Base-by-base conservation (phyloP, 2,329 filamentous ascomycete genomes). In the Diplocarpon mali region DNA sequence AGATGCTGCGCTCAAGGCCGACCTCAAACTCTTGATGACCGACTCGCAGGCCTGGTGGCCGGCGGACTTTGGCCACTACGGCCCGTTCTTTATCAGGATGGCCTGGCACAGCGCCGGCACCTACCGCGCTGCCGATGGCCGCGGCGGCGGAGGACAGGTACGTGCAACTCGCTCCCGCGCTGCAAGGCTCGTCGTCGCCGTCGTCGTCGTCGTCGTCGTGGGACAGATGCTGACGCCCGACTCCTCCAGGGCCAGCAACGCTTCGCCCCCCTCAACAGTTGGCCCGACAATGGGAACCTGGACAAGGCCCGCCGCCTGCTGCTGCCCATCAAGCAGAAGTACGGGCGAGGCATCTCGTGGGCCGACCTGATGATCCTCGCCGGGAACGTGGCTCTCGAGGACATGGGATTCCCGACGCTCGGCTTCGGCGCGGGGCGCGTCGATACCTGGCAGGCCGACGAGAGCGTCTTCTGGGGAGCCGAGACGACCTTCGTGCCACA, bases 311-410 rank as follows among this genome's bases (percentile, higher is more conserved):
- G 75, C 44, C 73, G 75, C 47, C 66, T 78, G 50, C 61, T 78
- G 46, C 76, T 73, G 71, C 75, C 74, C 43, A 74, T 78, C 61
- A 78, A 78, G 67, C 72, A 76, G 51, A 78, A 78, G 67, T 78
- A 78, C 50, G 75, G 75, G 53, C 71, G 68, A 65, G 74, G 75
- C 64, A 73, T 78, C 60, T 78, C 75, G 0, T 78, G 75, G 75
- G 72, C 74, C 8, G 75, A 78, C 53, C 62, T 78, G 50, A 62
- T 73, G 47, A 65, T 77, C 32, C 69, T 78, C 50, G 70, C 72
- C 35, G 75, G 75, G 47, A 78, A 78, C 57, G 72, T 76, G 16
- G 73, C 75, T 42, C 65, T 78, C 36, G 75, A 78, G 62, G 71
- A 71, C 43, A 77, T 77, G 73, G 75, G 73, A 44, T 67, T 74